phyloP scores from a whole-genome alignment of 2,329 filamentous ascomycete genomes.

The Ophiostoma himal-ulmi region DNA sequence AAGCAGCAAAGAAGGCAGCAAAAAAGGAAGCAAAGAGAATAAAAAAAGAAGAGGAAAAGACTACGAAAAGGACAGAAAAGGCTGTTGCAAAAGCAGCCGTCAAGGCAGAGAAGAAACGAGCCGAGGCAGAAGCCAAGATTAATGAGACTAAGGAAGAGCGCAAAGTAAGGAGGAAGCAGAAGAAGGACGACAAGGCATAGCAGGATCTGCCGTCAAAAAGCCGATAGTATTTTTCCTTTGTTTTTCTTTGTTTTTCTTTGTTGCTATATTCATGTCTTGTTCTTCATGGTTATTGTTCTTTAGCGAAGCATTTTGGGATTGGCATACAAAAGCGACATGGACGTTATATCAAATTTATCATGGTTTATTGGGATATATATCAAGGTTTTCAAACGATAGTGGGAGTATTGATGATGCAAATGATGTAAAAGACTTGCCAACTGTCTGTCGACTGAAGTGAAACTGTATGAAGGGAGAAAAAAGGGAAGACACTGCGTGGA shows the following conservation, averaged over 20 bases:
- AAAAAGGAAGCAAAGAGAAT: constrained; percentile 18
- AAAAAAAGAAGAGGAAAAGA: constrained; percentile 10
- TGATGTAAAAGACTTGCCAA: background rate
- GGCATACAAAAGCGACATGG: constrained; percentile 11
- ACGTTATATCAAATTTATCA: background rate
- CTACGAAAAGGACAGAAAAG: constrained; percentile 2
- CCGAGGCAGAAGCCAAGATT: constrained; percentile 30
- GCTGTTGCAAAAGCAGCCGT: background rate
- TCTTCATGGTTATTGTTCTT: background rate
- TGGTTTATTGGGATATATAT: constrained; percentile 7
- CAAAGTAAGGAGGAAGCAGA: constrained; percentile 33
- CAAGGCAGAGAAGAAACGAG: constrained; percentile 13
- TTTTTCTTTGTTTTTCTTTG: background rate
- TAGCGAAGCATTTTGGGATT: constrained; percentile 14
- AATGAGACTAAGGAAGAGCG: constrained; percentile 44
- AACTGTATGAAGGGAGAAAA: constrained; percentile 24
- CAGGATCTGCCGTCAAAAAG: background rate
- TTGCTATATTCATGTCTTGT: background rate
- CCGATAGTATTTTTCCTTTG: background rate
- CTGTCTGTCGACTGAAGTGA: background rate
- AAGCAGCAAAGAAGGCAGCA: constrained; percentile 26
- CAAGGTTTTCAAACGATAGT: background rate
- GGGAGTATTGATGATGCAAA: background rate
- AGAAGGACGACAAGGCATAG: background rate
- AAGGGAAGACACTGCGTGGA: constrained; percentile 22